Evolutionary conservation across 768 basidiomycete species (phyloP), one percentile per base, ranked within the genome.

Genomic region (Thelephora aurantiotincta): DNA sequence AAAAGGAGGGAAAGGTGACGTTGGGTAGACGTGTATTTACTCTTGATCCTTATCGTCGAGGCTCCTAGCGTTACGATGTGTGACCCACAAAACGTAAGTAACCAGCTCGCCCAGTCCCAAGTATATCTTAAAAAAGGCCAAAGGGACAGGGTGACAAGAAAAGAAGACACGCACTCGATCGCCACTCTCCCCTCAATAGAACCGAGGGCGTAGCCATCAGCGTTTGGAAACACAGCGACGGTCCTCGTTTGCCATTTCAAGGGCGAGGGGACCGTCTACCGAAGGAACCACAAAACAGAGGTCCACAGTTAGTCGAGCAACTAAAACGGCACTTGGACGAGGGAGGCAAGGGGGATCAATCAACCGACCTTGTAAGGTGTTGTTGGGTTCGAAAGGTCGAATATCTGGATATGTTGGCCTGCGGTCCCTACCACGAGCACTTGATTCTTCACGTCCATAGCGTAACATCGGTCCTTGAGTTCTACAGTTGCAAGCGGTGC

Each of bases 241-340:
- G 86, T 82, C 33, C 90, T 77, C 12, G 89, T 92, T 66, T 93
- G 90, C 86, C 85, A 91, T 59, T 94, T 96, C 51, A 98, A 64
- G 1, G 93, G 91, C 1, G 91, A 94, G 20, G 68, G 65, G 50
- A 89, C 80, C 20, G 76, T 80, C 88, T 94, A 55, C 43, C 9
- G 38, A 43, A 37, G 16, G 13, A 45, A 26, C 38, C 41, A 14
- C 26, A 1, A 11, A 30, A 30, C 9, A 3, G n/a, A 19, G 35
- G 19, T 43, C 23, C 2, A 18, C 42, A 7, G 20, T 44, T 12
- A 49, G 44, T 30, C 19, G 44, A 37, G 13, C n/a, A 30, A 30
- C 9, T 30, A 4, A 30, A 30, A 30, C 26, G 26, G 26, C 26
- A 30, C 26, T 45, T 33, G n/a, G 35, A 16, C 9, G 43, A 33